Evolutionary conservation across 2,329 filamentous ascomycete species (phyloP).

Genomic region (Huntiella omanensis): DNA sequence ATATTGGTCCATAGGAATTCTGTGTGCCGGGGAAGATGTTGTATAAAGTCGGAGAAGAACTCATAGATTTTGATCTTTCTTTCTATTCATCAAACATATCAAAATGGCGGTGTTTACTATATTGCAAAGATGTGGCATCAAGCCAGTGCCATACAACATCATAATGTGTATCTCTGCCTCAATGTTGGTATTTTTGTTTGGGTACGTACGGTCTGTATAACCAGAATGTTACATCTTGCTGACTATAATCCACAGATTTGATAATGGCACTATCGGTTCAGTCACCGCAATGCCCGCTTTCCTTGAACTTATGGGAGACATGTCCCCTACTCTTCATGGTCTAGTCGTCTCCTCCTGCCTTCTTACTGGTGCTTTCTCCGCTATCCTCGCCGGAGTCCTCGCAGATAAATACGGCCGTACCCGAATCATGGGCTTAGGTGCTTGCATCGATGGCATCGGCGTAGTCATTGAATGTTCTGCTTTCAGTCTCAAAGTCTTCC

Average conservation of each 20-base stretch:
- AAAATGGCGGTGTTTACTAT: too few species aligned
- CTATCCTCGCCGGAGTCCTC: constrained; percentile 37
- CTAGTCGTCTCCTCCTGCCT: constrained; percentile 41
- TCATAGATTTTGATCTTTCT: too few species aligned
- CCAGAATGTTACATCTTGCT: not conserved
- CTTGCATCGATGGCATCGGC: constrained; percentile 32
- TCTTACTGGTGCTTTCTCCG: constrained; percentile 38
- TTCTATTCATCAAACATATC: too few species aligned
- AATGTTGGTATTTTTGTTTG: constrained; percentile 18
- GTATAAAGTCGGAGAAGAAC: too few species aligned
- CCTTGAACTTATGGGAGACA: constrained; percentile 28
- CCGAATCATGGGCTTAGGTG: constrained; percentile 31
- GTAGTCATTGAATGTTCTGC: constrained; percentile 23
- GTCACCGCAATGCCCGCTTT: constrained; percentile 39
- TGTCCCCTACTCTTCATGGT: constrained; percentile 36
- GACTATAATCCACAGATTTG: constrained; percentile 13
- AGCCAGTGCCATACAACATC: constrained; percentile 15
- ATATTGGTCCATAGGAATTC: too few species aligned
- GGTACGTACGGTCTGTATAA: constrained; percentile 12
- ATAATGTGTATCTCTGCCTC: constrained; percentile 17
- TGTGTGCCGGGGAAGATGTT: too few species aligned
- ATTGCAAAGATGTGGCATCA: not conserved
- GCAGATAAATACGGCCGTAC: constrained; percentile 34
- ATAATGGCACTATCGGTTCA: constrained; percentile 36
- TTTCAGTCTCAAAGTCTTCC: constrained; percentile 28